These are phyloP conservation scores for Aspergillus felis DNA, from an alignment of 2,329 filamentous ascomycete species.

Conservation along the genomic window DNA sequence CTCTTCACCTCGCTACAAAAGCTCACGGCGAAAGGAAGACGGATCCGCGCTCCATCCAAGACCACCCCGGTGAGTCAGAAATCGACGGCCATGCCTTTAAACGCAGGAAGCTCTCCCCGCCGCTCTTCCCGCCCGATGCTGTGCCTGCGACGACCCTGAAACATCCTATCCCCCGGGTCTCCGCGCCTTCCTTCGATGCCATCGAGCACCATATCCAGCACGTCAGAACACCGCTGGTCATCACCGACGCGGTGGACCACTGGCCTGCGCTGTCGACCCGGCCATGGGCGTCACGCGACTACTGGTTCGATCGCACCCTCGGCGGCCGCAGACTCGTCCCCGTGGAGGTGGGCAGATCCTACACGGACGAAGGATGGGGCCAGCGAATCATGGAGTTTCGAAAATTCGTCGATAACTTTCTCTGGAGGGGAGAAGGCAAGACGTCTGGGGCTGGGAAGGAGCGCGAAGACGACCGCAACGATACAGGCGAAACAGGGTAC, in stretches of 20 bases:
- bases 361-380: constrained; percentile 80
- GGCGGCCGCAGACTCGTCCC: constrained; percentile 76
- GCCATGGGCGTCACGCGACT: constrained; percentile 69
- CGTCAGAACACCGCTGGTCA: constrained; percentile 59
- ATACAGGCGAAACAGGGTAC: constrained; percentile 58
- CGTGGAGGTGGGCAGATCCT: constrained; percentile 79
- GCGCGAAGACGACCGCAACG: constrained; percentile 4
- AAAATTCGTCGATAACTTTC: constrained; percentile 63
- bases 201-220: constrained; percentile 60
- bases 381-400: constrained; percentile 74
- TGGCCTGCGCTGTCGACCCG: constrained; percentile 73
- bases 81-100: constrained; percentile 16
- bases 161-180: constrained; percentile 38
- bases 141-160: constrained; percentile 31
- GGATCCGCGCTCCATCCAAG: constrained; percentile 1
- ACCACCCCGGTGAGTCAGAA: not conserved
- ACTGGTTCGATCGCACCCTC: constrained; percentile 71
- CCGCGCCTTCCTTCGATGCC: constrained; percentile 50
- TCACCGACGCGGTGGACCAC: constrained; percentile 59
- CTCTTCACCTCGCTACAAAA: constrained; percentile 24
- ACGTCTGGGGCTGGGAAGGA: not conserved
- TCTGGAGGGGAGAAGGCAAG: constrained; percentile 37
- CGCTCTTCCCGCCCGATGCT: constrained; percentile 31
- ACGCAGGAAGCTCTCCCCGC: constrained; percentile 28
- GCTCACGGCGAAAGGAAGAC: not conserved